Evolutionary conservation across 2,329 filamentous ascomycete species (phyloP).

Genomic region (Claviceps sp.): DNA sequence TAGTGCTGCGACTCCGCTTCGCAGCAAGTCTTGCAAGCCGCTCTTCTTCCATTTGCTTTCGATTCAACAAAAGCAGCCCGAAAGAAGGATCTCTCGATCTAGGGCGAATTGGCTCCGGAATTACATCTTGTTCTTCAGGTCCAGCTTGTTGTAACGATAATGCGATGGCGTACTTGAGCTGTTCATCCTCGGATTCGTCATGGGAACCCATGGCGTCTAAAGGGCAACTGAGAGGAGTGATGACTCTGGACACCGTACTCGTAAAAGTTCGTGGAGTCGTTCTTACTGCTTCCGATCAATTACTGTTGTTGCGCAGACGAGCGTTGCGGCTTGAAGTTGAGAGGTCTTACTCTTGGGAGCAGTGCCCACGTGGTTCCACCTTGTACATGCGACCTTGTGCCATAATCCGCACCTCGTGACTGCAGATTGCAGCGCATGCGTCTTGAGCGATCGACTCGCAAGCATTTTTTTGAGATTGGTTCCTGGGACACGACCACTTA

Average conservation of each 20-base stretch:
- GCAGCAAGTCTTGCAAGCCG: constrained; percentile 53
- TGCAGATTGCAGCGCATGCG: neutral
- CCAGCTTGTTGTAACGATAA: constrained; percentile 32
- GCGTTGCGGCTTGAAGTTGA: neutral
- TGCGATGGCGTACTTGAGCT: constrained; percentile 46
- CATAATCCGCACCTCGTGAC: neutral
- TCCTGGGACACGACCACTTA: neutral
- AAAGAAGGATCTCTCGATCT: constrained; percentile 6
- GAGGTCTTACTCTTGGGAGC: neutral
- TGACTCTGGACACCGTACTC: neutral
- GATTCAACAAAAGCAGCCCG: constrained; percentile 46
- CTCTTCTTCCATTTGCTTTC: constrained; percentile 76
- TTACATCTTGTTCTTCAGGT: neutral
- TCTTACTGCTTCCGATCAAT: neutral
- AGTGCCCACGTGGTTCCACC: neutral
- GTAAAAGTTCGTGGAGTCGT: neutral
- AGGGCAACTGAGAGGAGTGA: neutral
- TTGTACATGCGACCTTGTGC: neutral
- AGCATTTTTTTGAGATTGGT: neutral
- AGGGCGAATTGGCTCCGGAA: neutral
- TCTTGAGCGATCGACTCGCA: neutral
- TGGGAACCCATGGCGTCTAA: constrained; percentile 10
- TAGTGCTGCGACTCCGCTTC: constrained; percentile 31
- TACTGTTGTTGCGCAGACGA: neutral
- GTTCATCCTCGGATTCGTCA: constrained; percentile 40